Base-by-base conservation (phyloP, 163 green algal genomes). In the Smithsoniella earleae region DNA sequence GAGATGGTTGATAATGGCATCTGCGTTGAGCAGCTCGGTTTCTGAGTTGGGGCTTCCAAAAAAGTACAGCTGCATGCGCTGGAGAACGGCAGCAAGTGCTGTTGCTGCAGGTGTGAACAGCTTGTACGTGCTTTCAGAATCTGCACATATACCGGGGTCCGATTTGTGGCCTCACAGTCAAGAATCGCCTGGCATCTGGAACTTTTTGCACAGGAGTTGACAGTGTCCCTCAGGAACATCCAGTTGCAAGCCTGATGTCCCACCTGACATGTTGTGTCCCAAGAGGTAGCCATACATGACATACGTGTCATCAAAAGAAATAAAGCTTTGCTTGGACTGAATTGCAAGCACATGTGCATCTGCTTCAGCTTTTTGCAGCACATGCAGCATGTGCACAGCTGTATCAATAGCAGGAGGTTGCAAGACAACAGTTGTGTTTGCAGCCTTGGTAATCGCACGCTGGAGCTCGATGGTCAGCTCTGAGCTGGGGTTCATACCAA, bases 221-320 rank as follows among this genome's bases (percentile, higher is more conserved):
- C n/a, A n/a, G n/a, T n/a, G n/a, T n/a, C n/a, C n/a, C n/a, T n/a
- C n/a, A n/a, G n/a, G n/a, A n/a, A n/a, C n/a, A n/a, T n/a, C n/a
- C n/a, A n/a, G n/a, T n/a, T n/a, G n/a, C n/a, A n/a, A n/a, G n/a
- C n/a, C n/a, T n/a, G n/a, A 49, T n/a, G 27, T 13, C 58, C 16
- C 58, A 69, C 58, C 58, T n/a, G 27, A 25, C 58, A 69, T 69
- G 58, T 69, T 30, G 25, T 43, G 34, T 30, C 58, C 58, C 20
- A 69, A 18, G 25, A 69, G 58, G 25, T 69, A 69, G 8, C 27
- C 25, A 13, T 69, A 69, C 58, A 69, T 69, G 25, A 69, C 58
- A 33, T 69, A 69, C 22, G 58, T 69, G 27, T 69, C 25, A 34
- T 69, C 58, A 43, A 69, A 69, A 4, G 58, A 30, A n/a, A 69